Evolutionary conservation across 2,329 filamentous ascomycete species (phyloP), one percentile per base, ranked within the genome.

Genomic region (Penicillium sp.): DNA sequence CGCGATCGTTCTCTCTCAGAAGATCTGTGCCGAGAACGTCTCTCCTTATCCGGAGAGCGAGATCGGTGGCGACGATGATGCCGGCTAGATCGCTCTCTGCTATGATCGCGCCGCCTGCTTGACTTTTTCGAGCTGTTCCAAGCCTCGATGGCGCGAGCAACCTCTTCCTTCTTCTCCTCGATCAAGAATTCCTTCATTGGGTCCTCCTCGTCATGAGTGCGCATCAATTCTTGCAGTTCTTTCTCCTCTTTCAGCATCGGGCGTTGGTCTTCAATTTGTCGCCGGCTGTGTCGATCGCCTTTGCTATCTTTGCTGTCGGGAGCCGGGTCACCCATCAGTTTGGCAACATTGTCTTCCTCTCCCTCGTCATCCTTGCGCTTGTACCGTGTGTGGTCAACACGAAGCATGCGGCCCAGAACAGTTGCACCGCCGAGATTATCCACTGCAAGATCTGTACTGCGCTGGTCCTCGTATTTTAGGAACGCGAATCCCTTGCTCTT

Each of bases 381-480:
- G 75, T 99, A 99, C 49, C 92, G 81, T 24, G 92, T 90, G 74
- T 99, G 94, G 71, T 99, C 94, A 11, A 99, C 94, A 55, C 89
- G 85, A 40, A 99, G 75, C 54, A 93, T 75, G 40, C 92, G 82
- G 2, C 92, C 92, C 69, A 90, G 80, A 16, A 99, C 86, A 29
- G 86, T 88, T 8, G 92, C 88, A 31, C 94, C 94, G 38, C 92
- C 89, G 5, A 99, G 78, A 72, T 99, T 99, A 75, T 99, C 94
- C 9, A 99, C 95, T 0, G 95, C 94, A 40, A 99, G 78, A 74
- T 97, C 93, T 58, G 90, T 95, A 75, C 92, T 97, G 63, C 93
- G 83, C 78, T 99, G 94, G 74, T 99, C 93, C 72, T 99, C 94
- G 75, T 97, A 99, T 71, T 99, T 99, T 54, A 99, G 82, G 82